phyloP scores from a whole-genome alignment of 129 eudicot genomes.

The Artemisia argyi region DNA sequence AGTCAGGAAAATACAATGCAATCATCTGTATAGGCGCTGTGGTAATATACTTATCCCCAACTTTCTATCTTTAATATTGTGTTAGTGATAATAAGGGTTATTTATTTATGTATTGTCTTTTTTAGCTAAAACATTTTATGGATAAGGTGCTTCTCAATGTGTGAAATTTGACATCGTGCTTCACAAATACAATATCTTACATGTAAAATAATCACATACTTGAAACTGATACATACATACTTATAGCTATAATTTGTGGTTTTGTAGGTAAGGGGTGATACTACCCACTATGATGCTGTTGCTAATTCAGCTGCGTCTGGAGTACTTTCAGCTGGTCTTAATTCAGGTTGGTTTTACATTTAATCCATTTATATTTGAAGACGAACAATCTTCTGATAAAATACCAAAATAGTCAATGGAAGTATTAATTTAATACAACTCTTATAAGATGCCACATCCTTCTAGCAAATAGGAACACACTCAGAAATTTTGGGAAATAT shows the following conservation, averaged over 20 bases:
- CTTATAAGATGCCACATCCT: not conserved
- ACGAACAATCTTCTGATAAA: not conserved
- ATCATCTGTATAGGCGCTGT: conserved; percentile 95
- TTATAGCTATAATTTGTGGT: conserved; percentile 3
- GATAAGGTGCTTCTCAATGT: conserved; percentile 2
- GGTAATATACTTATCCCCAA: conserved; percentile 39
- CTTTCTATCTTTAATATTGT: conserved; percentile 8
- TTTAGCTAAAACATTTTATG: conserved; percentile 12
- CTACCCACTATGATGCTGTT: conserved; percentile 92
- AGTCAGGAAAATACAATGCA: conserved; percentile 77
- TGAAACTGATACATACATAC: not conserved
- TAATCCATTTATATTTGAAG: conserved; percentile 12
- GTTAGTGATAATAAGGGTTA: not conserved
- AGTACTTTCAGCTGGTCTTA: conserved; percentile 80
- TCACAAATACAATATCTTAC: conserved; percentile 1
- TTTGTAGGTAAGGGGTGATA: conserved; percentile 66
- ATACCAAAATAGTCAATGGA: not conserved
- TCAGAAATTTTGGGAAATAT: not conserved
- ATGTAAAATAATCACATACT: conserved; percentile 7
- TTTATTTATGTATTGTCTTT: not conserved
- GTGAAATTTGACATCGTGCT: not conserved
- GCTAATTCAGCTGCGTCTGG: conserved; percentile 94
- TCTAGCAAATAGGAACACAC: not conserved
- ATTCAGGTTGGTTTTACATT: conserved; percentile 59
- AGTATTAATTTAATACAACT: not conserved